Percentiles rank a stretch among this genome's conserved stretches.
Conservation (phyloP, 192 early-diverging fungal species). For the Linnemannia zychae region DNA sequence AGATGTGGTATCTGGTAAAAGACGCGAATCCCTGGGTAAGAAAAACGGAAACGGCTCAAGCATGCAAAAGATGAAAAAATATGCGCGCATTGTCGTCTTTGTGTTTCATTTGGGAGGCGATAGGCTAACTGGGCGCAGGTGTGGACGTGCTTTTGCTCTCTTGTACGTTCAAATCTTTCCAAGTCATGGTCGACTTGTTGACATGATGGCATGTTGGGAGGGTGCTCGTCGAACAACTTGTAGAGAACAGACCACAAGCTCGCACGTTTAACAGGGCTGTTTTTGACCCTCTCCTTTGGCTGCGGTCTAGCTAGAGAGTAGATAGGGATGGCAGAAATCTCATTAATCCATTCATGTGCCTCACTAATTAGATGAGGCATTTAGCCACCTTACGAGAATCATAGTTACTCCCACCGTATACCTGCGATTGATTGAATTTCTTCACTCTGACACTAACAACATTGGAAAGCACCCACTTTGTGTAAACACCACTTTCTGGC, state of each 20-base stretch:
- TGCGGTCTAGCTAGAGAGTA: slow-evolving; percentile 79
- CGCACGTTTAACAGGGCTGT: too few species aligned
- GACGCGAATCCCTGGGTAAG: not conserved
- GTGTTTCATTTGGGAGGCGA: not conserved
- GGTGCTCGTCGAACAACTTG: not conserved
- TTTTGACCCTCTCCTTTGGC: slow-evolving; percentile 70
- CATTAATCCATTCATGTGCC: slow-evolving; percentile 80
- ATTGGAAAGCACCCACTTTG: slow-evolving; percentile 89
- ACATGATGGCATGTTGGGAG: not conserved
- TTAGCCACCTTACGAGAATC: slow-evolving; percentile 81
- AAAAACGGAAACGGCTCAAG: not conserved
- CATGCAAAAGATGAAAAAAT: not conserved
- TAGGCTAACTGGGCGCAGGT: too few species aligned
- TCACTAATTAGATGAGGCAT: slow-evolving; percentile 80
- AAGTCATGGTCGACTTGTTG: not conserved
- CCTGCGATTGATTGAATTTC: slow-evolving; percentile 79
- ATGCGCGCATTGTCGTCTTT: not conserved
- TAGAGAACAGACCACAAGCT: too few species aligned
- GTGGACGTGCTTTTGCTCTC: too few species aligned
- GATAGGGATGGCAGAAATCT: slow-evolving; percentile 75
- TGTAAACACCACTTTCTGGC: slow-evolving; percentile 80
- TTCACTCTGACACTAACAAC: slow-evolving; percentile 89
- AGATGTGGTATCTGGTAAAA: not conserved
- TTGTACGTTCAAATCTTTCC: too few species aligned
- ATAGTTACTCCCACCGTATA: slow-evolving; percentile 86